A percentile compares a stretch with the other conserved stretches of the same genome.
These are phyloP conservation scores for Phyllostachys edulis DNA, from an alignment of 176 grass and related monocot genomes.

Conservation along the genomic window DNA sequence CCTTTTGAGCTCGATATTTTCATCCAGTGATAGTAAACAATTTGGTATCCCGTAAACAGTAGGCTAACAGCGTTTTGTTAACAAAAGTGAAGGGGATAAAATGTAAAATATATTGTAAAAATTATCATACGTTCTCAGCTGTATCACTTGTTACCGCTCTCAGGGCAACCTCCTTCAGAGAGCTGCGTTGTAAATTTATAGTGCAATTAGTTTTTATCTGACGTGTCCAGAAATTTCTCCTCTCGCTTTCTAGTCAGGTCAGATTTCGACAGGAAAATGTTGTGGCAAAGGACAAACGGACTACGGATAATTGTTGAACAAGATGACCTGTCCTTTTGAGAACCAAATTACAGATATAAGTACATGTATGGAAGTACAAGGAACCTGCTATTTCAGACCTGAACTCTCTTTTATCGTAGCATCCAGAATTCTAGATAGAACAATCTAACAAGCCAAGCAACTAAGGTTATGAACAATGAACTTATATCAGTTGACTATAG, in stretches of 20 bases:
- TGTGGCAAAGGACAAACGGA: slow-evolving; percentile 14
- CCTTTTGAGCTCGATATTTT: neutral
- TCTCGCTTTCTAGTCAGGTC: slow-evolving; percentile 30
- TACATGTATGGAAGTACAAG: neutral
- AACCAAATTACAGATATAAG: no score
- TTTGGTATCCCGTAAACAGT: neutral
- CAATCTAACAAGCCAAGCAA: neutral
- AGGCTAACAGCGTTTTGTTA: neutral
- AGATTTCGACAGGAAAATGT: slow-evolving; percentile 13
- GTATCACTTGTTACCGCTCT: neutral
- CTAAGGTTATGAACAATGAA: no score
- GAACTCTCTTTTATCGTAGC: neutral
- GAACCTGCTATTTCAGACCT: neutral
- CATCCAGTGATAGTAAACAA: neutral
- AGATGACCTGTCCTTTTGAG: neutral
- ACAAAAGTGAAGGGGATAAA: neutral
- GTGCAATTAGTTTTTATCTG: neutral
- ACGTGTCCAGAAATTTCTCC: slow-evolving; percentile 14
- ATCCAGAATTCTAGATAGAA: neutral
- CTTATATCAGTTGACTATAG: no score
- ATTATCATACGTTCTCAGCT: neutral
- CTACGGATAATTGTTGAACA: slow-evolving; percentile 36
- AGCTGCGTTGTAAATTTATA: neutral
- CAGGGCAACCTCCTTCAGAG: neutral
- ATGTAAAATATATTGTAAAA: neutral